phyloP scores from a whole-genome alignment of 1,284 basidiomycete genomes.

The Cutaneotrichosporon cutaneum region DNA sequence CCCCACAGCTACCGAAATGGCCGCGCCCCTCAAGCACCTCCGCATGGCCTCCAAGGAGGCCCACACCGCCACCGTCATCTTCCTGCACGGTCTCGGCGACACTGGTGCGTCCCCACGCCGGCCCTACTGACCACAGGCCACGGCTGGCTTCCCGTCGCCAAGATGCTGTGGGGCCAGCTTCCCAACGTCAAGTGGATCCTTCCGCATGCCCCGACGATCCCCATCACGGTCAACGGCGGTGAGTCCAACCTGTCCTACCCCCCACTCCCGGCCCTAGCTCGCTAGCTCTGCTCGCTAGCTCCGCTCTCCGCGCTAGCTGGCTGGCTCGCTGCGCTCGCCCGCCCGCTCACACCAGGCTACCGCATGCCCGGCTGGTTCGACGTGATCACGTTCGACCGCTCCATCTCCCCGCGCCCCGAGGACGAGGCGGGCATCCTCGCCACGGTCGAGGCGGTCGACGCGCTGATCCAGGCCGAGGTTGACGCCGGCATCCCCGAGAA shows the following conservation, averaged over 20 bases:
- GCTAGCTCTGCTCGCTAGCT: not conserved
- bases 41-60: slow-evolving; percentile 47
- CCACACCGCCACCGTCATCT: slow-evolving; percentile 84
- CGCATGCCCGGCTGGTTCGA: slow-evolving; percentile 65
- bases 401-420: slow-evolving; percentile 63
- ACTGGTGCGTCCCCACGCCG: slow-evolving; percentile 28
- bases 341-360: slow-evolving; percentile 27
- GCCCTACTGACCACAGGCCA: slow-evolving; percentile 53
- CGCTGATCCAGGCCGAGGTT: slow-evolving; percentile 71
- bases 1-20: slow-evolving; percentile 19
- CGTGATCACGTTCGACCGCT: slow-evolving; percentile 64
- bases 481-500: slow-evolving; percentile 66
- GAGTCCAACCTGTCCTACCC: slow-evolving; percentile 13
- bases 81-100: slow-evolving; percentile 58
- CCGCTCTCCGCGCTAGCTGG: not conserved
- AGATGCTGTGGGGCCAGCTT: slow-evolving; percentile 61
- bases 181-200: slow-evolving; percentile 79
- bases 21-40: slow-evolving; percentile 45
- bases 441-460: slow-evolving; percentile 63
- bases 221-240: slow-evolving; percentile 52
- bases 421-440: slow-evolving; percentile 67
- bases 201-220: slow-evolving; percentile 66
- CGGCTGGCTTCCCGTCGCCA: slow-evolving; percentile 75
- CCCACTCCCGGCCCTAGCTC: not conserved
- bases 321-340: not conserved